These are phyloP conservation scores for Lactarius pseudohatsudake DNA, from an alignment of 768 basidiomycete genomes.

Conservation along the genomic window DNA sequence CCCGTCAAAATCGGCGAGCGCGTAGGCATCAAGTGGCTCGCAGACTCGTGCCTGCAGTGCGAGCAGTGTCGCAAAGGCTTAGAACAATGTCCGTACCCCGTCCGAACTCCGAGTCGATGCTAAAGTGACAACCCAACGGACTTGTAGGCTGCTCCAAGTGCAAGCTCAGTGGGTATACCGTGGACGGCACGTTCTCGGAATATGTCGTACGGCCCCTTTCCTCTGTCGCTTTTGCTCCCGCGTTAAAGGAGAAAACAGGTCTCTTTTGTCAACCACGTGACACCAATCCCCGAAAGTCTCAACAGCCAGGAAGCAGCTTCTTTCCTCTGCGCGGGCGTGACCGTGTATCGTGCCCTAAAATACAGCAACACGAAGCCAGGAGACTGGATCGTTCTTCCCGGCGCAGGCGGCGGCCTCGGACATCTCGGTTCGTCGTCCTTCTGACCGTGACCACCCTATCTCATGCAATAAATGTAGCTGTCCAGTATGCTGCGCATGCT, in stretches of 20 bases:
- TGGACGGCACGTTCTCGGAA: constrained; percentile 76
- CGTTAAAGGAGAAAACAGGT: constrained; percentile 37
- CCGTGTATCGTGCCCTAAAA: constrained; percentile 85
- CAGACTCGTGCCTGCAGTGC: constrained; percentile 71
- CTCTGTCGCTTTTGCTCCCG: background rate
- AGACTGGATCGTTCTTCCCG: constrained; percentile 75
- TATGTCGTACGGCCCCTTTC: constrained; percentile 45
- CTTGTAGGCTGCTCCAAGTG: constrained; percentile 56
- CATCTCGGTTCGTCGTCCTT: constrained; percentile 55
- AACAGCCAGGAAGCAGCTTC: constrained; percentile 68
- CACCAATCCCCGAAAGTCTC: constrained; percentile 72
- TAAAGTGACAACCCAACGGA: background rate
- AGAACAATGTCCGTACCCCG: constrained; percentile 61
- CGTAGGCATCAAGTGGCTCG: constrained; percentile 84
- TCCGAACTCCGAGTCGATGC: constrained; percentile 8
- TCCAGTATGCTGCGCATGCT: constrained; percentile 71
- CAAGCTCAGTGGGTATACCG: constrained; percentile 65
- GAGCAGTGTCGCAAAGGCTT: constrained; percentile 74
- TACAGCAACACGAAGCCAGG: constrained; percentile 61
- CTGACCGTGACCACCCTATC: background rate
- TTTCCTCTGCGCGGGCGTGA: constrained; percentile 80
- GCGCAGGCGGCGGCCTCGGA: constrained; percentile 81
- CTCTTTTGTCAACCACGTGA: constrained; percentile 72
- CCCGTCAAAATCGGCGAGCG: constrained; percentile 74
- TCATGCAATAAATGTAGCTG: constrained; percentile 39